Conservation (phyloP, 2,329 filamentous ascomycete species). For the Exutisphaerella laricina region DNA sequence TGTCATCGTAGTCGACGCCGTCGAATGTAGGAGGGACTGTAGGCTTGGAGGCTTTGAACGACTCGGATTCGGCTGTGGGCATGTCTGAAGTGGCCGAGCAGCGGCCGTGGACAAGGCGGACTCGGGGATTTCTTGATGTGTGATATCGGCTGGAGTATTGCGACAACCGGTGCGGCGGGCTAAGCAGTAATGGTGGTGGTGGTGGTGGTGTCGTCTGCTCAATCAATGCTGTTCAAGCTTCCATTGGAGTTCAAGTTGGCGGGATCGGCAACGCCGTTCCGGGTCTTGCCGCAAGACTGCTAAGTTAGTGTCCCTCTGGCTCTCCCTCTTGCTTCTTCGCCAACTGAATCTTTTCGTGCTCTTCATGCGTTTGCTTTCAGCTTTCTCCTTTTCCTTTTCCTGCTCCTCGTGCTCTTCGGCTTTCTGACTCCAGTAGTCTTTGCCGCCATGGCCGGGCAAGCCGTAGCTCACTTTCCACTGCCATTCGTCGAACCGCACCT, state of each 20-base stretch:
- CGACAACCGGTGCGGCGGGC: background rate
- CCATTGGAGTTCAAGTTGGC: background rate
- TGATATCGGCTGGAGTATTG: too few species aligned
- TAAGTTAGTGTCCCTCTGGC: background rate
- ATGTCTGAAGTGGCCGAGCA: constrained; percentile 47
- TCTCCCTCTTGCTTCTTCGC: constrained; percentile 20
- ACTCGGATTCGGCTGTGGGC: constrained; percentile 76
- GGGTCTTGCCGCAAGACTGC: background rate
- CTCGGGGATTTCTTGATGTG: too few species aligned
- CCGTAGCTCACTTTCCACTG: constrained; percentile 40
- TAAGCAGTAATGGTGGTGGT: background rate
- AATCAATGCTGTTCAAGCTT: too few species aligned
- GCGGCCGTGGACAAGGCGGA: too few species aligned
- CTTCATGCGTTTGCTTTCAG: constrained; percentile 1
- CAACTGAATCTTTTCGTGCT: constrained; percentile 23
- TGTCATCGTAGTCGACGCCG: constrained; percentile 81
- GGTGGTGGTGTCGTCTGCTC: background rate
- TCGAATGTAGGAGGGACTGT: constrained; percentile 77
- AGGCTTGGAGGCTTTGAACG: constrained; percentile 79
- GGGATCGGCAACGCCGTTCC: too few species aligned
- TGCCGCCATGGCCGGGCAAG: constrained; percentile 23
- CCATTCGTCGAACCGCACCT: constrained; percentile 36
- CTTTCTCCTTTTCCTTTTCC: constrained; percentile 22
- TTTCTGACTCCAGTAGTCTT: constrained; percentile 28
- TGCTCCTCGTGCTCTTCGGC: constrained; percentile 22